A percentile compares a stretch with the other conserved stretches of the same genome.
phyloP scores from a whole-genome alignment of 75 land plant genomes.

The Sequoia sempervirens region DNA sequence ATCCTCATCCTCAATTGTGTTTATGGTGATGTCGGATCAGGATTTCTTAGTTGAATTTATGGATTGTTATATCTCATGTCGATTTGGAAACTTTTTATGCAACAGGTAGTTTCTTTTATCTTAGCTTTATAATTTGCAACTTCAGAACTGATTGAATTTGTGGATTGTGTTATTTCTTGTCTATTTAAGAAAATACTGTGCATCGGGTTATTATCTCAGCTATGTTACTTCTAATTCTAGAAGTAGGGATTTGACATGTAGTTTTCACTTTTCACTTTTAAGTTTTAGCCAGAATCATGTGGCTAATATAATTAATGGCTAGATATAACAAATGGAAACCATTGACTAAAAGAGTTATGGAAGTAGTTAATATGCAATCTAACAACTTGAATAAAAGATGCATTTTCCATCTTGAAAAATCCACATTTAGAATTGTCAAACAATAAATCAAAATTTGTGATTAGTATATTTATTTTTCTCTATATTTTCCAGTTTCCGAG shows the following conservation, averaged over 20 bases:
- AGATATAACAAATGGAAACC: not conserved
- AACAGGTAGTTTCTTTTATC: conserved; percentile 62
- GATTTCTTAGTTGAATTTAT: conserved; percentile 82
- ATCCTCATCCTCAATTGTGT: conserved; percentile 2
- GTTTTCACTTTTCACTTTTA: not conserved
- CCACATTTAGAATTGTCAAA: not conserved
- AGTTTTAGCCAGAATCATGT: not conserved
- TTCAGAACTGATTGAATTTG: not conserved
- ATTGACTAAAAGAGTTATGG: not conserved
- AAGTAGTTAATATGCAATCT: not conserved
- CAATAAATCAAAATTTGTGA: not conserved
- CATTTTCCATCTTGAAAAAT: not conserved
- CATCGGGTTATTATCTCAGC: not conserved
- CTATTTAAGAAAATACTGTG: not conserved
- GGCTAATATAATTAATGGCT: not conserved
- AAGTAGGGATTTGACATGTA: not conserved
- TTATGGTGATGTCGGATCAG: conserved; percentile 31
- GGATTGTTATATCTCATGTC: conserved; percentile 86
- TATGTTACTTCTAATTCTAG: no score
- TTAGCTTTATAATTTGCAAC: not conserved
- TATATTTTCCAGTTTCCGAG: no score
- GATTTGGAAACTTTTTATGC: conserved; percentile 96
- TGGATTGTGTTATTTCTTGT: not conserved
- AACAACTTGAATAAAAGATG: not conserved
- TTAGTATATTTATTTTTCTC: no score